phyloP scores from a whole-genome alignment of 805 yeast species.

The Teunomyces tritomae region DNA sequence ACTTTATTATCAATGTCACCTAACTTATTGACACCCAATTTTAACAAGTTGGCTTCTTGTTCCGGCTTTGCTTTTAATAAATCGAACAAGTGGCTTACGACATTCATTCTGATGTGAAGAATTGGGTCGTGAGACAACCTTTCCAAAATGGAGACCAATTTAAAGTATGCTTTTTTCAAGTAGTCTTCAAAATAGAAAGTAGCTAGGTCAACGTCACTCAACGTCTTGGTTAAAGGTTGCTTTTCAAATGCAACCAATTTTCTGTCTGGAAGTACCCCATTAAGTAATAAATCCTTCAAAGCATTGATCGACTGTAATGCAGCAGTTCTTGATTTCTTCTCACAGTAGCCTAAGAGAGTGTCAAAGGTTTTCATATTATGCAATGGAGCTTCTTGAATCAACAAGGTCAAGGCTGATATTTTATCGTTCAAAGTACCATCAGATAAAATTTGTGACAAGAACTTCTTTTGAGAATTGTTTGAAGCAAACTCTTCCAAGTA shows the following conservation, averaged over 20 bases:
- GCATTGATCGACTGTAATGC: constrained; percentile 89
- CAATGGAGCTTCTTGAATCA: constrained; percentile 92
- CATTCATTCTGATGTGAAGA: constrained; percentile 77
- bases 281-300: constrained; percentile 79
- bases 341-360: constrained; percentile 72
- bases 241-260: constrained; percentile 77
- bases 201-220: constrained; percentile 53
- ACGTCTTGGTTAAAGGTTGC: constrained; percentile 50
- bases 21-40: constrained; percentile 87
- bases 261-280: constrained; percentile 83
- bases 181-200: constrained; percentile 86
- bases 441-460: constrained; percentile 81
- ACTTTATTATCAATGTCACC: constrained; percentile 94
- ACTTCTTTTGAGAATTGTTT: constrained; percentile 78
- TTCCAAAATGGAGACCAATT: constrained; percentile 74
- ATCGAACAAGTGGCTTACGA: constrained; percentile 74
- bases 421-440: constrained; percentile 95
- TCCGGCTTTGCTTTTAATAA: constrained; percentile 85
- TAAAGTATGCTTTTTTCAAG: constrained; percentile 72
- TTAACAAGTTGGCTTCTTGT: constrained; percentile 88
- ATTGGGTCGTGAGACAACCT: constrained; percentile 86
- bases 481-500: constrained; percentile 74
- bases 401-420: constrained; percentile 87
- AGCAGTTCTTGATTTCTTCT: constrained; percentile 89
- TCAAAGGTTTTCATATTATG: constrained; percentile 86